Evolutionary conservation across 495 filamentous ascomycete genomes (phyloP).

Genomic region (Daldinia vernicosa): DNA sequence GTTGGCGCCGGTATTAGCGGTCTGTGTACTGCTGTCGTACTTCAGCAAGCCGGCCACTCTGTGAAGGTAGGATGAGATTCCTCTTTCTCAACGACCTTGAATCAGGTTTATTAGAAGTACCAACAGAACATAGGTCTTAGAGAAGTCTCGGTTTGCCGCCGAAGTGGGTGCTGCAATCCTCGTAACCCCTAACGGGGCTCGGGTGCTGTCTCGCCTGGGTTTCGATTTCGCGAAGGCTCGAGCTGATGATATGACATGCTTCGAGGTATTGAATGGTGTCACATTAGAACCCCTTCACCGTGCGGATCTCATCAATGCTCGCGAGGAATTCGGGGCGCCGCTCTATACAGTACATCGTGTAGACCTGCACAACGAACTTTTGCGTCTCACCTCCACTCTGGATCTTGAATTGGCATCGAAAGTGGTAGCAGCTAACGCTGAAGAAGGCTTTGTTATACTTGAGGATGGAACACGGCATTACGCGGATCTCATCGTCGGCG

Average conservation of each 20-base stretch:
- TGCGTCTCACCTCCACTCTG: constrained; percentile 4
- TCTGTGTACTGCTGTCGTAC: constrained; percentile 63
- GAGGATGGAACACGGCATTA: constrained; percentile 46
- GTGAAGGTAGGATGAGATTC: constrained; percentile 49
- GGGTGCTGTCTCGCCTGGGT: constrained; percentile 55
- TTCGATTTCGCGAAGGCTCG: constrained; percentile 37
- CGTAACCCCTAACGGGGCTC: constrained; percentile 55
- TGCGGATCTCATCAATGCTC: constrained; percentile 10
- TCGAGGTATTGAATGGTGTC: constrained; percentile 21
- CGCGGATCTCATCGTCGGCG: constrained; percentile 58
- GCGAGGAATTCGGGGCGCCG: constrained; percentile 9
- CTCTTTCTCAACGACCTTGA: background rate
- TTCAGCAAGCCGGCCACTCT: constrained; percentile 62
- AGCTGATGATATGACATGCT: constrained; percentile 18
- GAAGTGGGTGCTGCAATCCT: constrained; percentile 1
- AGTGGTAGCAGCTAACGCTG: constrained; percentile 42
- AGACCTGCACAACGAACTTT: constrained; percentile 22
- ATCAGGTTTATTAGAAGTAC: background rate
- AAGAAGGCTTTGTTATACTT: constrained; percentile 50
- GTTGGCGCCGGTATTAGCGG: constrained; percentile 68
- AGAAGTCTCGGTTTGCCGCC: background rate
- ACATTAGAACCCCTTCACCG: constrained; percentile 9
- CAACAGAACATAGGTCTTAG: constrained; percentile 7
- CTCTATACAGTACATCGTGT: constrained; percentile 29
- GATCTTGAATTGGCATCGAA: constrained; percentile 14